Evolutionary conservation across 495 filamentous ascomycete species (phyloP).

Genomic region (Parmelia sp.): DNA sequence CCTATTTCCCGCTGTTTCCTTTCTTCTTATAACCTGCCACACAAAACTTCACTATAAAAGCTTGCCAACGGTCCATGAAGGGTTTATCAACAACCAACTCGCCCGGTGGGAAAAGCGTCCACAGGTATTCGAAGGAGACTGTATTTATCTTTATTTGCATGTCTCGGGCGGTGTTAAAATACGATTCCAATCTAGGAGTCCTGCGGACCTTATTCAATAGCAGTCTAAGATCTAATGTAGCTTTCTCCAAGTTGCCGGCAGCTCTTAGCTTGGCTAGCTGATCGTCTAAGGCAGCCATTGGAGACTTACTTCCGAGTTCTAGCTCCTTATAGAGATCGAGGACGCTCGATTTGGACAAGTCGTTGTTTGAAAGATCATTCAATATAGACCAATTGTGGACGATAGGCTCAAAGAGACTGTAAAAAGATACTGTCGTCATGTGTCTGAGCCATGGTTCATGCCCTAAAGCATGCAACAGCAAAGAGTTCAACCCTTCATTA

Average conservation of each 20-base stretch:
- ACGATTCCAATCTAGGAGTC: background rate
- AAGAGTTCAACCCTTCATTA: background rate
- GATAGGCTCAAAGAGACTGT: background rate
- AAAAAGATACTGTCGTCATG: background rate
- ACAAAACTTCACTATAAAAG: slow-evolving; percentile 20
- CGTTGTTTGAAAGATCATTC: background rate
- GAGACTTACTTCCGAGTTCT: background rate
- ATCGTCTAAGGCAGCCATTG: no score
- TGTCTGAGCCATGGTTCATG: background rate
- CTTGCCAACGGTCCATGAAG: slow-evolving; percentile 21
- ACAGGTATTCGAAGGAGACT: slow-evolving; percentile 21
- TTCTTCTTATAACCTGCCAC: background rate
- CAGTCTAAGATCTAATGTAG: background rate
- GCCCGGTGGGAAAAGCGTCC: slow-evolving; percentile 28
- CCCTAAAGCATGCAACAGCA: background rate
- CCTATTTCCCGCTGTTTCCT: slow-evolving; percentile 8
- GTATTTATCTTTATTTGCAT: slow-evolving; percentile 17
- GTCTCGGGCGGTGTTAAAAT: background rate
- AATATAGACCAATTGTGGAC: slow-evolving; percentile 3
- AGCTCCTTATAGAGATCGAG: background rate
- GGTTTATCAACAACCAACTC: slow-evolving; percentile 14
- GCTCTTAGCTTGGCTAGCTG: background rate
- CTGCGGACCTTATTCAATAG: background rate
- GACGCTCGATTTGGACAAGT: background rate
- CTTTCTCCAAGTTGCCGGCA: background rate